phyloP scores from a whole-genome alignment of 192 early-diverging fungal species.

The Coemansia sp. region DNA sequence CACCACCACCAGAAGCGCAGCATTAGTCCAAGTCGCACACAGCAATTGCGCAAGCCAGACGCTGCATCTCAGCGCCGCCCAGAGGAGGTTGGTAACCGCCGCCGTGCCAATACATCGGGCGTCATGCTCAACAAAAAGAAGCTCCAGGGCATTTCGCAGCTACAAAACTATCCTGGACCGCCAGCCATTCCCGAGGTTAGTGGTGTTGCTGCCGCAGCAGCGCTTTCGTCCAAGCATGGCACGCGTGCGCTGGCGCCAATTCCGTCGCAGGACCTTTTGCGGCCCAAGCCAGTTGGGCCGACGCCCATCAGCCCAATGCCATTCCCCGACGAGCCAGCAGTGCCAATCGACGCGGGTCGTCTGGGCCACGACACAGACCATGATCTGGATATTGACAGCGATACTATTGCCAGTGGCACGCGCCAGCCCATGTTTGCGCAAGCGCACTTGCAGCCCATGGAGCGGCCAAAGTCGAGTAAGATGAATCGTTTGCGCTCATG shows the following conservation, averaged over 20 bases:
- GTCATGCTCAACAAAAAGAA: constrained; percentile 59
- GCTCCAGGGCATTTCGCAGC: constrained; percentile 51
- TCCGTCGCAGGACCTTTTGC: constrained; percentile 53
- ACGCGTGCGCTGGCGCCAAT: constrained; percentile 48
- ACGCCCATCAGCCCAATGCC: constrained; percentile 53
- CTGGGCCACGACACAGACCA: constrained; percentile 28
- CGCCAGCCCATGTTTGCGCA: constrained; percentile 10
- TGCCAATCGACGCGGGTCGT: constrained; percentile 13
- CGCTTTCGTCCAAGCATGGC: constrained; percentile 29
- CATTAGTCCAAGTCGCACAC: constrained; percentile 38
- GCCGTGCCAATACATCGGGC: constrained; percentile 56
- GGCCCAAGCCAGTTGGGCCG: constrained; percentile 11
- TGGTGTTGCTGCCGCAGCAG: not conserved
- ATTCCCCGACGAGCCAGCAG: constrained; percentile 48
- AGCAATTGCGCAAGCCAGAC: constrained; percentile 36
- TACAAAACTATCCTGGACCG: constrained; percentile 43
- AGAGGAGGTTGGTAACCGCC: constrained; percentile 47
- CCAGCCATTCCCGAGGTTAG: constrained; percentile 38
- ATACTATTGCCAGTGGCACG: constrained; percentile 1
- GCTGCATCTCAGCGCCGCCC: constrained; percentile 40
- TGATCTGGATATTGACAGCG: constrained; percentile 24
- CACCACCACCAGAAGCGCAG: constrained; percentile 58
- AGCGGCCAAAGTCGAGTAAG: constrained; percentile 53
- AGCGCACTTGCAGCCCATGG: constrained; percentile 21
- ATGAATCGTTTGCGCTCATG: constrained; percentile 57